Evolutionary conservation across 1,139 yeast species (phyloP).

Genomic region (Blastobotrys malaysiensis): DNA sequence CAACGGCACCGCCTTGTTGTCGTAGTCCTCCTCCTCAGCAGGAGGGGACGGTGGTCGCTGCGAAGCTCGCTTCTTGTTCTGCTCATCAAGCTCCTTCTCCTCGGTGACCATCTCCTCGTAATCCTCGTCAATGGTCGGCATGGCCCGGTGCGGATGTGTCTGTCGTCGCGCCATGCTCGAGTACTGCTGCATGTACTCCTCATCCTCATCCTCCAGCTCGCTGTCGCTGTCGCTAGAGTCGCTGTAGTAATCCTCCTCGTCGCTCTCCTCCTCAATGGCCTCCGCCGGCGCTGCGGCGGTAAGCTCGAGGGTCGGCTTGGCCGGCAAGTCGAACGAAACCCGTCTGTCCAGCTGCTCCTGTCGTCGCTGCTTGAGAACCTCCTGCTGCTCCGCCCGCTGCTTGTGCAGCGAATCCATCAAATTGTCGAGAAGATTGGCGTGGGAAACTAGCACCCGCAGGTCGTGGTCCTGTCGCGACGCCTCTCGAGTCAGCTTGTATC

Average conservation of each 20-base stretch:
- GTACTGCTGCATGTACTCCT: constrained; percentile 1
- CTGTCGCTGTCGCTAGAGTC: constrained; percentile 10
- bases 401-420: constrained; percentile 46
- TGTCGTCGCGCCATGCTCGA: background rate
- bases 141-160: constrained; percentile 10
- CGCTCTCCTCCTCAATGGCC: background rate
- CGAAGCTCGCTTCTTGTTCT: background rate
- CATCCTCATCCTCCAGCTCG: constrained; percentile 6
- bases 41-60: constrained; percentile 11
- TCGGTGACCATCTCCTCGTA: constrained; percentile 8
- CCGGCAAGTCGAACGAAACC: constrained; percentile 1
- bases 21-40: background rate
- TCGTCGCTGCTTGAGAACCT: background rate
- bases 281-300: constrained; percentile 2
- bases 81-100: background rate
- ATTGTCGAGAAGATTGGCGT: constrained; percentile 70
- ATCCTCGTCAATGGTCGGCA: constrained; percentile 25
- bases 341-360: background rate
- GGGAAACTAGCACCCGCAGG: constrained; percentile 59
- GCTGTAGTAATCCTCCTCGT: constrained; percentile 7
- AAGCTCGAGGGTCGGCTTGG: constrained; percentile 1
- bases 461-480: constrained; percentile 58
- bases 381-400: constrained; percentile 2
- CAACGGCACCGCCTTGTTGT: constrained; percentile 7
- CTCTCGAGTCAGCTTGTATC: constrained; percentile 60